Evolutionary conservation across 805 yeast genomes (phyloP).

Genomic region (Blastobotrys robertii): DNA sequence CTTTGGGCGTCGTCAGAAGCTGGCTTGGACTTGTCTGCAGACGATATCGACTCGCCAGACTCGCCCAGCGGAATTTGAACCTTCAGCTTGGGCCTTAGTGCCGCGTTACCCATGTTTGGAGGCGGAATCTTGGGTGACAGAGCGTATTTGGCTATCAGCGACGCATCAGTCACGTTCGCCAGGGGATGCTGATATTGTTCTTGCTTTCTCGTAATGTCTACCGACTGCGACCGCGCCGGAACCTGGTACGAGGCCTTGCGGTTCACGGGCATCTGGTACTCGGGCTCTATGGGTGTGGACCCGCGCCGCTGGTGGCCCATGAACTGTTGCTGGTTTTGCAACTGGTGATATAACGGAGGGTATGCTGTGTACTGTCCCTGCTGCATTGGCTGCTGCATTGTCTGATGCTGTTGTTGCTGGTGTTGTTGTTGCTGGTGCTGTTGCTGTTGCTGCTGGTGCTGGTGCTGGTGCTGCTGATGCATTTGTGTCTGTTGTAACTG

Average conservation of each 20-base stretch:
- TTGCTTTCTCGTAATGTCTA: constrained; percentile 4
- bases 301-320: too few relatives aligned
- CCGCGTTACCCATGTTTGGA: constrained; percentile 1
- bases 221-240: constrained; percentile 10
- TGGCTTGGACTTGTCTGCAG: constrained; percentile 14
- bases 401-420: constrained; percentile 2
- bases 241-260: constrained; percentile 1
- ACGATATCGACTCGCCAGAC: constrained; percentile 13
- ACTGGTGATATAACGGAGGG: neutral
- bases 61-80: constrained; percentile 29
- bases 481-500: neutral
- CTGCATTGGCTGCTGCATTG: neutral
- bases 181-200: constrained; percentile 6
- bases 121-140: too few relatives aligned
- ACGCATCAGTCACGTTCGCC: too few relatives aligned
- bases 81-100: constrained; percentile 28
- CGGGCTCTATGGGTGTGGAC: too few relatives aligned
- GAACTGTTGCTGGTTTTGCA: constrained; percentile 5
- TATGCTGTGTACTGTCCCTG: neutral
- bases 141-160: too few relatives aligned
- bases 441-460: constrained; percentile 9
- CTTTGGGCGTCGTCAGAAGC: constrained; percentile 9
- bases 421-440: neutral
- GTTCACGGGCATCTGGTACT: neutral
- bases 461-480: too few relatives aligned